Percentiles rank a stretch among this genome's conserved stretches.
These are phyloP conservation scores for Parasarocladium wereldwijsianum DNA, from an alignment of 2,329 filamentous ascomycete genomes.

Conservation along the genomic window DNA sequence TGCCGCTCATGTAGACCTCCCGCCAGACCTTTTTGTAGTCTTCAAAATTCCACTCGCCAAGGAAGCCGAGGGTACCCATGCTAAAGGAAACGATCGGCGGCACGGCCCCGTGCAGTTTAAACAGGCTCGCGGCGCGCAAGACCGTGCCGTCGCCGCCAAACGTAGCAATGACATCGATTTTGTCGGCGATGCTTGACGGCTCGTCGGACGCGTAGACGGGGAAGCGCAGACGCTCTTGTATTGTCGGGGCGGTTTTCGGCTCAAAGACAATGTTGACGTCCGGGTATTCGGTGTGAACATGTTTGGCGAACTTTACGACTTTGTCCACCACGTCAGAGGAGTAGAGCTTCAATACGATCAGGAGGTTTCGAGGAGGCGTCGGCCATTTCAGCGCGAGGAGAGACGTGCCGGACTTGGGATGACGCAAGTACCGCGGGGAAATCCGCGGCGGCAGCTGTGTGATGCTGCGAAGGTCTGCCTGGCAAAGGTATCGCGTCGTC, in stretches of 20 bases:
- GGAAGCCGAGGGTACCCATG: conserved; percentile 89
- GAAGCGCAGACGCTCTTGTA: conserved; percentile 58
- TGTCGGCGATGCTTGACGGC: conserved; percentile 47
- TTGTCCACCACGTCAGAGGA: conserved; percentile 36
- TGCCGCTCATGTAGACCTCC: conserved; percentile 75
- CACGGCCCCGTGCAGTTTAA: conserved; percentile 61
- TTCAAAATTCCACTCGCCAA: conserved; percentile 91
- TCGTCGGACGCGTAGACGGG: conserved; percentile 51
- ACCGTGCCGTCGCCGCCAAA: conserved; percentile 62
- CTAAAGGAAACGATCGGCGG: conserved; percentile 90
- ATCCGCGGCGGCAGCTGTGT: conserved; percentile 18
- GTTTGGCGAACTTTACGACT: conserved; percentile 44
- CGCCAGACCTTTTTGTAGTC: conserved; percentile 88
- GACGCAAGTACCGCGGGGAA: conserved; percentile 20
- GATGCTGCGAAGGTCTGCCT: conserved; percentile 15
- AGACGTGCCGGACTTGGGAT: conserved; percentile 31
- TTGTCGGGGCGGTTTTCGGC: conserved; percentile 51
- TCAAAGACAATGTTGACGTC: conserved; percentile 74
- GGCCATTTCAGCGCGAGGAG: conserved; percentile 41
- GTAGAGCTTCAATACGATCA: conserved; percentile 44
- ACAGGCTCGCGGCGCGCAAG: conserved; percentile 35
- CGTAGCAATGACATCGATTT: conserved; percentile 79
- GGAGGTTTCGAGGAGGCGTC: conserved; percentile 37
- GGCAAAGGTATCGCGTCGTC: conserved; percentile 24
- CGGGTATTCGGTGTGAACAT: conserved; percentile 69